phyloP scores from a whole-genome alignment of 1,139 yeast genomes.

The Sugiyamaella castrensis region DNA sequence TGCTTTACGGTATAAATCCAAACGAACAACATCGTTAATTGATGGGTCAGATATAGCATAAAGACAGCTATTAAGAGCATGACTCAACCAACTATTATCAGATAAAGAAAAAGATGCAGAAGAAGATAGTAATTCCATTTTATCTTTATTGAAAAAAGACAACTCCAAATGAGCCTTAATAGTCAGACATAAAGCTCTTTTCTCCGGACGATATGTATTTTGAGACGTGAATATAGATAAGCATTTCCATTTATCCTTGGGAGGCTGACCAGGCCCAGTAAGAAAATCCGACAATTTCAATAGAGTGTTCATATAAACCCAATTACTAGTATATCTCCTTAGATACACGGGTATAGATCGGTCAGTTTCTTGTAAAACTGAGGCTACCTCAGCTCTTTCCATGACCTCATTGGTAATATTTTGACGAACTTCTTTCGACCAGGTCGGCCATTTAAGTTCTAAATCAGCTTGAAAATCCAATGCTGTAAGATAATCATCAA shows the following conservation, averaged over 20 bases:
- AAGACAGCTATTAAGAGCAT: conserved; percentile 11
- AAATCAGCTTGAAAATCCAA: conserved; percentile 12
- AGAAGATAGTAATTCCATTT: neutral
- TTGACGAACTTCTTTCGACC: conserved; percentile 12
- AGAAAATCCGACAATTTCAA: conserved; percentile 16
- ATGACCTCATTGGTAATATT: neutral
- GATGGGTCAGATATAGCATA: conserved; percentile 19
- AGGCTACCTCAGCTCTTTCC: conserved; percentile 11
- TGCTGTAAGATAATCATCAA: conserved; percentile 18
- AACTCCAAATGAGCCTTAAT: conserved; percentile 32
- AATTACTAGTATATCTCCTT: conserved; percentile 14
- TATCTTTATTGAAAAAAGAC: neutral
- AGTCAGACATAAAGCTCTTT: conserved; percentile 26
- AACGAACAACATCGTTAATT: conserved; percentile 15
- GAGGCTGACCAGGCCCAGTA: conserved; percentile 7
- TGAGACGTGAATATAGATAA: conserved; percentile 30
- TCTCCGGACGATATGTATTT: conserved; percentile 22
- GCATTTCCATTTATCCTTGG: conserved; percentile 19
- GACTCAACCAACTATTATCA: conserved; percentile 1
- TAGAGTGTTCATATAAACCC: conserved; percentile 16
- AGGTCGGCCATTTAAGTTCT: conserved; percentile 12
- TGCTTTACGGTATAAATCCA: conserved; percentile 17
- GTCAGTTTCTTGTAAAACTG: conserved; percentile 4
- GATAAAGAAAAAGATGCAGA: neutral
- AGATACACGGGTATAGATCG: neutral